A percentile compares a stretch with the other conserved stretches of the same genome.
Evolutionary conservation across 768 basidiomycete genomes (phyloP).

Genomic region (Suillus variegatus): DNA sequence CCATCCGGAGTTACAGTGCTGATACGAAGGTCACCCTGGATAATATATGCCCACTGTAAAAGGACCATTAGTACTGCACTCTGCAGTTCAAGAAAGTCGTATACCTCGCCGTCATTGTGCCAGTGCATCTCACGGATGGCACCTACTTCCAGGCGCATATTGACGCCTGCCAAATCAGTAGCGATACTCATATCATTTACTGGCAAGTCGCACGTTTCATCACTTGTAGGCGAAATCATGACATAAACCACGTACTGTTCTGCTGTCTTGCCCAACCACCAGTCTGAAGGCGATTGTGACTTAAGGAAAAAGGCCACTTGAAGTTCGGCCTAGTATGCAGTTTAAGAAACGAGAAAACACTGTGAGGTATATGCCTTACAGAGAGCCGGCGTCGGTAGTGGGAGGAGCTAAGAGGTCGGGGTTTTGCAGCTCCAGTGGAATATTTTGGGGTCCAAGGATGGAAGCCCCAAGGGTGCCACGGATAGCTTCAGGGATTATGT

Average conservation of each 20-base stretch:
- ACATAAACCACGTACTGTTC: constrained; percentile 41
- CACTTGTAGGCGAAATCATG: constrained; percentile 1
- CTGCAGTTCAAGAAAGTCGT: neutral
- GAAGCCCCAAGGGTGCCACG: constrained; percentile 45
- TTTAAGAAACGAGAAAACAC: constrained; percentile 3
- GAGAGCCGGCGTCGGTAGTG: constrained; percentile 55
- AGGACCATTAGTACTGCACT: neutral
- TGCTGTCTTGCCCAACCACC: constrained; percentile 73
- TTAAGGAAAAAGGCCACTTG: constrained; percentile 67
- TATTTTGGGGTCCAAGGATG: constrained; percentile 60
- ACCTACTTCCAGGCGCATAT: constrained; percentile 44
- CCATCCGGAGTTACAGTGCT: constrained; percentile 56
- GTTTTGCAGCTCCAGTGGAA: constrained; percentile 56
- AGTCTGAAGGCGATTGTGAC: constrained; percentile 57
- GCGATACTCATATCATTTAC: constrained; percentile 44
- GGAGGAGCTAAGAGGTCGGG: constrained; percentile 61
- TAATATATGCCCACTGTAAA: constrained; percentile 52
- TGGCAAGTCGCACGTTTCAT: constrained; percentile 26
- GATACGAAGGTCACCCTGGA: constrained; percentile 49
- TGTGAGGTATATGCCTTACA: constrained; percentile 32
- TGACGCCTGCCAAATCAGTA: constrained; percentile 38
- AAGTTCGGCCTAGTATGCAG: constrained; percentile 39
- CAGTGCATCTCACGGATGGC: constrained; percentile 49
- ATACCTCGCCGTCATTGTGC: constrained; percentile 39
- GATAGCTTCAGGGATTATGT: constrained; percentile 40